Conservation (phyloP, 73 alveolate species). For the Stentor coeruleus region DNA sequence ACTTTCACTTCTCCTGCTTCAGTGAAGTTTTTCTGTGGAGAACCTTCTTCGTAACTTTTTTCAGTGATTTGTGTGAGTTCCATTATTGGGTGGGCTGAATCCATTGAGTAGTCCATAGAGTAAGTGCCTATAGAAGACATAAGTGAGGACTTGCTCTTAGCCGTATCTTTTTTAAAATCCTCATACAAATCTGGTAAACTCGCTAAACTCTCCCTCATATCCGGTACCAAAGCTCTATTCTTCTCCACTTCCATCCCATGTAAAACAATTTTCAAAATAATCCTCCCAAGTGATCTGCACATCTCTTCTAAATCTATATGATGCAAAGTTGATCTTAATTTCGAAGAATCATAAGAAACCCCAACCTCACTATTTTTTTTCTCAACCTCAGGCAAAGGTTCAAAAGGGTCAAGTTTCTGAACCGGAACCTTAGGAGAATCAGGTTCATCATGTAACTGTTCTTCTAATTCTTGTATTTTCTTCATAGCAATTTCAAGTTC, state of each 20-base stretch:
- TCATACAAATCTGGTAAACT: conserved; percentile 10
- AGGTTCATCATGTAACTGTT: background rate
- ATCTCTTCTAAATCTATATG: conserved; percentile 60
- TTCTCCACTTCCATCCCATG: conserved; percentile 31
- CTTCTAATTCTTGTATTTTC: background rate
- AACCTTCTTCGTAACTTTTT: conserved; percentile 23
- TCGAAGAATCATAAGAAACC: conserved; percentile 45
- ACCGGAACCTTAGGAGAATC: background rate
- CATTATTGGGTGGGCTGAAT: background rate
- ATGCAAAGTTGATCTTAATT: conserved; percentile 46
- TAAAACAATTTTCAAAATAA: conserved; percentile 34
- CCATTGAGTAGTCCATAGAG: conserved; percentile 4
- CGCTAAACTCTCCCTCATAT: background rate
- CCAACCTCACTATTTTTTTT: conserved; percentile 20
- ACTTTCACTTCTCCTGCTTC: conserved; percentile 24
- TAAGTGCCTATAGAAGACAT: background rate
- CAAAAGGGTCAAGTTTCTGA: conserved; percentile 1
- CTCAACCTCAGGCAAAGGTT: conserved; percentile 33
- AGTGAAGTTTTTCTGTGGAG: background rate
- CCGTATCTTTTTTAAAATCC: background rate
- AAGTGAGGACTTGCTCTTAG: background rate
- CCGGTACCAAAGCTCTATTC: background rate
- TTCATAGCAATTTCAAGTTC: background rate
- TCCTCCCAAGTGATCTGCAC: conserved; percentile 48
- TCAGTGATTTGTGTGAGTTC: conserved; percentile 9